Percentiles rank a stretch among this genome's conserved stretches.
Evolutionary conservation across 139 green algal species (phyloP).

Genomic region (Picochlorum sp.): DNA sequence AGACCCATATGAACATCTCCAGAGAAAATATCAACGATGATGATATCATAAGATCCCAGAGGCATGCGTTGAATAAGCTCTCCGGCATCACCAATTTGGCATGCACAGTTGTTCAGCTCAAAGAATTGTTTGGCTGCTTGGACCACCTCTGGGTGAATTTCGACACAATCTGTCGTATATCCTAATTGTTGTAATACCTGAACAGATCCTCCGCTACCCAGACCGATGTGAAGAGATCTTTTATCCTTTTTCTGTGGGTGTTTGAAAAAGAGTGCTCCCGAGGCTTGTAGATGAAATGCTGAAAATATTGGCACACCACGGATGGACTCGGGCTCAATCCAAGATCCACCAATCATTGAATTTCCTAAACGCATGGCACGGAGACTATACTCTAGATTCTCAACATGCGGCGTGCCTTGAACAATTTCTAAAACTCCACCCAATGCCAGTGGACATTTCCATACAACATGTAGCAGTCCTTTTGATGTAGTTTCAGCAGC

Average conservation of each 20-base stretch:
- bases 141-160: slow-evolving; percentile 7
- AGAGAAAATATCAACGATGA: slow-evolving; percentile 13
- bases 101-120: not conserved
- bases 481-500: not conserved
- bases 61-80: not conserved
- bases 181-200: not conserved
- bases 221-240: slow-evolving; percentile 5
- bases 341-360: slow-evolving; percentile 10
- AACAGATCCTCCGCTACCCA: slow-evolving; percentile 1
- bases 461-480: not conserved
- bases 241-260: not conserved
- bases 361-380: slow-evolving; percentile 3
- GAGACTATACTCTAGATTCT: not conserved
- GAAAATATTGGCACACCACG: slow-evolving; percentile 3
- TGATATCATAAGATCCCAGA: not conserved
- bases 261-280: not conserved
- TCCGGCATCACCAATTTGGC: slow-evolving; percentile 3
- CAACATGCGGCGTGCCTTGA: not conserved
- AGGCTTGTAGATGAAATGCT: slow-evolving; percentile 6
- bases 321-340: not conserved
- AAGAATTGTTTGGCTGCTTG: slow-evolving; percentile 4
- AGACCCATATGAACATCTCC: not conserved
- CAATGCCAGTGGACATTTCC: not conserved
- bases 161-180: slow-evolving; percentile 7
- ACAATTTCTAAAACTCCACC: slow-evolving; percentile 4